Evolutionary conservation across 495 filamentous ascomycete species (phyloP), one percentile per base, ranked within the genome.

Genomic region (Choiromyces venosus): DNA sequence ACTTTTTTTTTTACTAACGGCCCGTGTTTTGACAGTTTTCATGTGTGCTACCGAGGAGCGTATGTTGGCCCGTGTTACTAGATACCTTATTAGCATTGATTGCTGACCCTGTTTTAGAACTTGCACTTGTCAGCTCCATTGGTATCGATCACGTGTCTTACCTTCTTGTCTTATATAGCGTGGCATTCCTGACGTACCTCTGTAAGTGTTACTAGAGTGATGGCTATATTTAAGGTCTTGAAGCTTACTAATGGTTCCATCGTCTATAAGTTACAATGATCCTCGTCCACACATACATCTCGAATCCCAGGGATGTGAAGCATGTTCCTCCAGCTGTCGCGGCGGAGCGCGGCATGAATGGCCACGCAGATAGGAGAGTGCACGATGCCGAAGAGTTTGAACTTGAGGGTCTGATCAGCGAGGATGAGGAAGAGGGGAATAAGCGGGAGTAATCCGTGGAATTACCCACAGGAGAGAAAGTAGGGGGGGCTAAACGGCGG

Each of bases 11-110:
- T 29, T 29, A 61, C 25, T 61, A 14, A 61, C 10, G 25, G 52
- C 25, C n/a, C 10, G n/a, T 29, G 52, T 16, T 61, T 61, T 29
- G n/a, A 29, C 52, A 61, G 52, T 97, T 70, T 98, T 99, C 85
- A 96, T 97, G 93, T 91, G 92, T 68, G 95, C 96, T 36, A 97
- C 92, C 3, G 95, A 99, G 82, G 94, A 98, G 82, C 94, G 74
- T 76, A 66, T 25, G 73, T 74, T 36, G 33, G 37, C 18, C 37
- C 37, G 12, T 68, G 14, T 16, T 37, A 38, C 68, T 38, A n/a
- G n/a, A n/a, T n/a, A 10, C 1, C 0, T 14, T 39, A 19, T 37
- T 35, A n/a, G 12, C 37, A 37, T 71, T 35, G 61, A 25, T 36
- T 72, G 29, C 66, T 75, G 1, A 75, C 38, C 1, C 18, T 71